Percentiles rank a stretch among this genome's conserved stretches.
Evolutionary conservation across 2,329 filamentous ascomycete species (phyloP).

Genomic region (Phoma sp.): DNA sequence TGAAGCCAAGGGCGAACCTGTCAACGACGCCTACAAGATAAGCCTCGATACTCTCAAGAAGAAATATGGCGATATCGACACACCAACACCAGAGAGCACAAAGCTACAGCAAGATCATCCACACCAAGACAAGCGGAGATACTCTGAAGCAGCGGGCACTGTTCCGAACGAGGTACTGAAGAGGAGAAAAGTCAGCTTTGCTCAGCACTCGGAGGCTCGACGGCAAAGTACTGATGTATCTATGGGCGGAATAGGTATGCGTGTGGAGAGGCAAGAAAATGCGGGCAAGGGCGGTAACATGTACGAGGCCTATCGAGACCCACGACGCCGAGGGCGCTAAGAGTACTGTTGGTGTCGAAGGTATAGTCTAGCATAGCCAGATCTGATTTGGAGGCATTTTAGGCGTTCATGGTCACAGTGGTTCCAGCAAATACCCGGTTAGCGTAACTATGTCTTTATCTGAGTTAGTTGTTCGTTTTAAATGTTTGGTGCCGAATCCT

Average conservation of each 20-base stretch:
- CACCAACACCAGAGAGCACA: not conserved
- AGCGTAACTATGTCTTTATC: not conserved
- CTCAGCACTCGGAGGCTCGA: not conserved
- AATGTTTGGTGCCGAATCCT: too few relatives aligned
- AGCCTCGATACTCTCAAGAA: not conserved
- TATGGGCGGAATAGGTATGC: not conserved
- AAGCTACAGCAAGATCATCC: not conserved
- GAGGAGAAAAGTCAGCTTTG: not conserved
- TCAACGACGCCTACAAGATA: not conserved
- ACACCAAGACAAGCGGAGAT: not conserved
- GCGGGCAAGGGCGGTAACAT: not conserved
- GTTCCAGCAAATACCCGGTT: not conserved
- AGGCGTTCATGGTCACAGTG: not conserved
- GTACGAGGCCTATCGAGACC: slow-evolving; percentile 7
- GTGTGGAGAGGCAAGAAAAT: not conserved
- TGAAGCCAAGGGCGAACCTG: not conserved
- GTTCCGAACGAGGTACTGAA: not conserved
- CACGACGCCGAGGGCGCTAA: not conserved
- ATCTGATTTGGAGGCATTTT: not conserved
- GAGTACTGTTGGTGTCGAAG: not conserved
- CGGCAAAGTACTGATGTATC: not conserved
- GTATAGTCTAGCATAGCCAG: not conserved
- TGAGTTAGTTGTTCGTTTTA: too few relatives aligned
- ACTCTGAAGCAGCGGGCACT: not conserved
- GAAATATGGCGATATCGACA: slow-evolving; percentile 4